phyloP scores from a whole-genome alignment of 106 monocot genomes.

The Dendrobium officinale region DNA sequence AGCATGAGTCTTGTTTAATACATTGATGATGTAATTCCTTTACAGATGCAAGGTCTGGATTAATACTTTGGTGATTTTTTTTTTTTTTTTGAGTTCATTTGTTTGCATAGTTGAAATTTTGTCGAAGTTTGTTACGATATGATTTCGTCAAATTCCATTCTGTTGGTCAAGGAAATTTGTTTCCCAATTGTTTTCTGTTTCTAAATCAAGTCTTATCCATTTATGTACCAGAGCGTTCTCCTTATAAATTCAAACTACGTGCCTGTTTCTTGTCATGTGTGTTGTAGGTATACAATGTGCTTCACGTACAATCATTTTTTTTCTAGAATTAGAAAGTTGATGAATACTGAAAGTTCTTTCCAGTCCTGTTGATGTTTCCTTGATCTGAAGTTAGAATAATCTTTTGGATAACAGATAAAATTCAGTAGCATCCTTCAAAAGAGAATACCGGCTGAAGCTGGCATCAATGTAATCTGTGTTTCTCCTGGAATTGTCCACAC shows the following conservation, averaged over 20 bases:
- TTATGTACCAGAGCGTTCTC: background rate
- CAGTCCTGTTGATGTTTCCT: background rate
- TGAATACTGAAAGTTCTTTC: background rate
- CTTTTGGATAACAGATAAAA: constrained; percentile 54
- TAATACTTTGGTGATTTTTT: too few species aligned
- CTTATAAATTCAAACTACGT: background rate
- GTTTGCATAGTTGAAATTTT: too few species aligned
- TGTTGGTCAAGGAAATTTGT: too few species aligned
- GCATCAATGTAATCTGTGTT: constrained; percentile 68
- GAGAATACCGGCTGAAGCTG: constrained; percentile 83
- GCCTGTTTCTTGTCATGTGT: background rate
- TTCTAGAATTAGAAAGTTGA: background rate
- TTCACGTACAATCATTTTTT: background rate
- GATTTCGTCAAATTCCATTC: too few species aligned
- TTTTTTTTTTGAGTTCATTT: too few species aligned
- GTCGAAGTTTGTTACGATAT: too few species aligned
- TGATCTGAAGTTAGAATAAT: constrained; percentile 1
- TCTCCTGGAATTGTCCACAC: constrained; percentile 94
- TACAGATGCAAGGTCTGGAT: too few species aligned
- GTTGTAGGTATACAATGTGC: background rate
- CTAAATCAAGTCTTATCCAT: background rate
- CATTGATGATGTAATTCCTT: too few species aligned
- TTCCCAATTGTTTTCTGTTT: background rate
- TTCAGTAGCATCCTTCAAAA: constrained; percentile 92
- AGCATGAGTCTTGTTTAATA: too few species aligned